phyloP scores from a whole-genome alignment of 345 rosid genomes.

The rapeseed (Brassica napus) region DNA sequence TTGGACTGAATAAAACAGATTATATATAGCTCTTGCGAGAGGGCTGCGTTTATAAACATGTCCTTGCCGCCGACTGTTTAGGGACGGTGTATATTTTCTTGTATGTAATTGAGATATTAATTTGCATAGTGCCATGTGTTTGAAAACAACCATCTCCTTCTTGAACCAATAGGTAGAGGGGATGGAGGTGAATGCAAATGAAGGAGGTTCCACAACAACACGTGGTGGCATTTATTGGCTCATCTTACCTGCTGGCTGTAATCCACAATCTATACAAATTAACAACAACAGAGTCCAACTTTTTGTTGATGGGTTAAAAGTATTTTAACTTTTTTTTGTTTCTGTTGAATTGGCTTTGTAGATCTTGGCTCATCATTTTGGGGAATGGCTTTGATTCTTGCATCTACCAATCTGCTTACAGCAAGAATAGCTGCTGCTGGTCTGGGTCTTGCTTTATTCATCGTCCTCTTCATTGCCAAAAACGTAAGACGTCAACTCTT shows the following conservation, averaged over 20 bases:
- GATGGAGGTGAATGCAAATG: slow-evolving; percentile 89
- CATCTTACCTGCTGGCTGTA: slow-evolving; percentile 99
- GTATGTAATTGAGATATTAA: not conserved
- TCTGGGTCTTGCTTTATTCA: slow-evolving; percentile 67
- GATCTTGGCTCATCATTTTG: slow-evolving; percentile 99
- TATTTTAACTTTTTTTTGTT: not conserved
- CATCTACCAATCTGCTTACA: slow-evolving; percentile 79
- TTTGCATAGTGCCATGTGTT: not conserved
- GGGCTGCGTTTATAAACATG: not conserved
- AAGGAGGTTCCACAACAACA: slow-evolving; percentile 91
- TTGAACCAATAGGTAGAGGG: slow-evolving; percentile 75
- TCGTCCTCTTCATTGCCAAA: slow-evolving; percentile 85
- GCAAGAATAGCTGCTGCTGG: slow-evolving; percentile 97
- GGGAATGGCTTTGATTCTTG: slow-evolving; percentile 98
- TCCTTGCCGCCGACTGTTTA: not conserved
- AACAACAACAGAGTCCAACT: not conserved
- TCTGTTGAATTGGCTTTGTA: slow-evolving; percentile 34
- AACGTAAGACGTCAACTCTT: slow-evolving; percentile 56
- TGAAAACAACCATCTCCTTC: not conserved
- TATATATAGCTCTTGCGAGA: not conserved
- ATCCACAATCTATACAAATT: slow-evolving; percentile 19
- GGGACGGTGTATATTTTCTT: not conserved
- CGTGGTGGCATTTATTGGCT: slow-evolving; percentile 95
- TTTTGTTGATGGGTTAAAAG: not conserved
- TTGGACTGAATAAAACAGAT: not conserved